phyloP scores from a whole-genome alignment of 1,139 yeast genomes.

The Debaryomyces sp. region DNA sequence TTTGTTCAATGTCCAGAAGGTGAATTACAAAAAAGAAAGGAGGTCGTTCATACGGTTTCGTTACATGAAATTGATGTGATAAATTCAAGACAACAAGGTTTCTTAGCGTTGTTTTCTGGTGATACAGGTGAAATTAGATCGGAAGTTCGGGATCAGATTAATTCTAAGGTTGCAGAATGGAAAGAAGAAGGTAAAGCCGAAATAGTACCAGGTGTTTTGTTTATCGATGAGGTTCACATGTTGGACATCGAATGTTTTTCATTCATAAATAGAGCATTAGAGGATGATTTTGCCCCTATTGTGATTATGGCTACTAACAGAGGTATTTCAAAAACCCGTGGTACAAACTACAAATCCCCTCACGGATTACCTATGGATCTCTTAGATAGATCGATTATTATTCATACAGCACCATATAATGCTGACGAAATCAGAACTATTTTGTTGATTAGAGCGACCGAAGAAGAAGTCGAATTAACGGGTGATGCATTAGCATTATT shows the following conservation, averaged over 20 bases:
- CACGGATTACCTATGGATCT: conserved; percentile 96
- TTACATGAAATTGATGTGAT: conserved; percentile 97
- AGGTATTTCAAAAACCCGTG: conserved; percentile 90
- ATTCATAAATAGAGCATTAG: conserved; percentile 92
- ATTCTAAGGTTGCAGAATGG: conserved; percentile 98
- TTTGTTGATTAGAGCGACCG: conserved; percentile 88
- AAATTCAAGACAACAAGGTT: conserved; percentile 97
- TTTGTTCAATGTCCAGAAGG: conserved; percentile 99
- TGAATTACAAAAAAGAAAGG: conserved; percentile 92
- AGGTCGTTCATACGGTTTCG: conserved; percentile 94
- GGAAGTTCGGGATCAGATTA: conserved; percentile 96
- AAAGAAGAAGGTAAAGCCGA: conserved; percentile 99
- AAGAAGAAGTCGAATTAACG: conserved; percentile 88
- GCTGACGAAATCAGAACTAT: conserved; percentile 86
- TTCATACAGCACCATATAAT: conserved; percentile 77
- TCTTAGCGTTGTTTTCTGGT: conserved; percentile 92
- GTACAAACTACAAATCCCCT: conserved; percentile 91
- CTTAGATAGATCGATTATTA: conserved; percentile 90
- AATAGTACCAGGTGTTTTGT: conserved; percentile 96
- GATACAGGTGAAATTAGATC: conserved; percentile 97
- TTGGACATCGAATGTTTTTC: conserved; percentile 97
- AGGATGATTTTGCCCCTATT: conserved; percentile 95
- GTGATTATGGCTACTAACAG: conserved; percentile 98
- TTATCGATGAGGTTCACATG: conserved; percentile 99
- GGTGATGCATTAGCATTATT: conserved; percentile 85